Evolutionary conservation across 73 alveolate species (phyloP).

Genomic region (Breviolum minutum): DNA sequence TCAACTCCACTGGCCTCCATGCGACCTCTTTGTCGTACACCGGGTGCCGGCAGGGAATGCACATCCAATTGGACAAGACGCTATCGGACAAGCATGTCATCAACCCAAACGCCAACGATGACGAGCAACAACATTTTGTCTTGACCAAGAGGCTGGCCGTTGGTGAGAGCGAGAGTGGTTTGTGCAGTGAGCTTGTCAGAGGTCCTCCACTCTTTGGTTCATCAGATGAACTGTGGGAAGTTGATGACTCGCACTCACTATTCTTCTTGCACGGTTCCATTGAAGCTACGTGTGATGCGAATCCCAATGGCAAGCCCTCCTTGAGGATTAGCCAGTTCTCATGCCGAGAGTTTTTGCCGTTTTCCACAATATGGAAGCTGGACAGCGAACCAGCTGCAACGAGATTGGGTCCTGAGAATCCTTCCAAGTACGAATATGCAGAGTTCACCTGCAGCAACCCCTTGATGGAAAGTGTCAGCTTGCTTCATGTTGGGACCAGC

Average conservation of each 20-base stretch:
- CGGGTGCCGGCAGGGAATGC: conserved; percentile 28
- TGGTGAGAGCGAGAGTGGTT: conserved; percentile 9
- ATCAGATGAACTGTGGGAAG: not conserved
- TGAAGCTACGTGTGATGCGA: conserved; percentile 1
- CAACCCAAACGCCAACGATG: conserved; percentile 20
- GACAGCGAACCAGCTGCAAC: not conserved
- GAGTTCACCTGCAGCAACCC: conserved; percentile 71
- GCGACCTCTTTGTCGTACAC: not conserved
- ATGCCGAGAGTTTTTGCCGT: conserved; percentile 51
- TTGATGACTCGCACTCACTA: not conserved
- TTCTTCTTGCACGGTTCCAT: conserved; percentile 1
- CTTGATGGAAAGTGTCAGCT: not conserved
- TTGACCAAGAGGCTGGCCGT: not conserved
- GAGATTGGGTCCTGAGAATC: no score
- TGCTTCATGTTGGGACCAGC: not conserved
- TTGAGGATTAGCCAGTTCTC: conserved; percentile 12
- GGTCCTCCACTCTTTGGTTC: conserved; percentile 15
- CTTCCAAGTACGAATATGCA: conserved; percentile 29
- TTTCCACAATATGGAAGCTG: conserved; percentile 35
- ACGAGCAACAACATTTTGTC: conserved; percentile 36
- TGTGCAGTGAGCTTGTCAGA: conserved; percentile 31
- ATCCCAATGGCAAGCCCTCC: not conserved
- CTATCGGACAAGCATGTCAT: conserved; percentile 32
- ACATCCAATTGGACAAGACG: conserved; percentile 8
- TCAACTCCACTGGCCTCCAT: no score